Evolutionary conservation across 257 asterid species (phyloP).

Genomic region (Plantago major): DNA sequence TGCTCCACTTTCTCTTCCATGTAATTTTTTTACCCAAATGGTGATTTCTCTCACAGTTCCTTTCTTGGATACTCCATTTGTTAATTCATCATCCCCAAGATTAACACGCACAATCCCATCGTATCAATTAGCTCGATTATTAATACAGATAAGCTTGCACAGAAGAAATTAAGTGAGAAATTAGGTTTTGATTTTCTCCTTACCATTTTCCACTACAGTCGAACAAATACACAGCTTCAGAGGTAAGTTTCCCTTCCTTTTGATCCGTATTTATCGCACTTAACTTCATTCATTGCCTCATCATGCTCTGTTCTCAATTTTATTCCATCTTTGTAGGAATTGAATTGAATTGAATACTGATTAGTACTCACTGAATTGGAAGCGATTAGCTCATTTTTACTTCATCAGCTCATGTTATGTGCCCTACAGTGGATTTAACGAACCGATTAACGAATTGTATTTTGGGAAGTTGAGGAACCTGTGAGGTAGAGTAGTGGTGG

Average conservation of each 20-base stretch:
- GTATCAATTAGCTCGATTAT: neutral
- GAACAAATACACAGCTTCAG: constrained; percentile 25
- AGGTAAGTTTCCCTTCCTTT: constrained; percentile 25
- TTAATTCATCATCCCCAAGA: constrained; percentile 19
- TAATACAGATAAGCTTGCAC: neutral
- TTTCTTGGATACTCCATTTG: neutral
- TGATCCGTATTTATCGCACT: constrained; percentile 14
- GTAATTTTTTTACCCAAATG: neutral
- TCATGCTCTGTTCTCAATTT: constrained; percentile 16
- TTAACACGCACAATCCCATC: constrained; percentile 14
- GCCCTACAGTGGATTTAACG: constrained; percentile 24
- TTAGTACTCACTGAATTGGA: constrained; percentile 31
- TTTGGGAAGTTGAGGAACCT: constrained; percentile 21
- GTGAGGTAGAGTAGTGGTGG: constrained; percentile 20
- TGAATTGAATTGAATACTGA: constrained; percentile 14
- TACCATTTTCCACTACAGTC: constrained; percentile 29
- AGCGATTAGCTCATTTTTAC: neutral
- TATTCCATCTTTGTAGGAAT: constrained; percentile 28
- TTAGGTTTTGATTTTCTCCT: constrained; percentile 31
- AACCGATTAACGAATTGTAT: constrained; percentile 13
- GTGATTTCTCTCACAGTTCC: constrained; percentile 18
- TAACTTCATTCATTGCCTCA: neutral
- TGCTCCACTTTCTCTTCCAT: constrained; percentile 3
- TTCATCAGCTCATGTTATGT: too few species aligned
- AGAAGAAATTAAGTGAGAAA: constrained; percentile 15